Evolutionary conservation across 345 rosid genomes (phyloP).

Genomic region (Bretschneidera sinensis): DNA sequence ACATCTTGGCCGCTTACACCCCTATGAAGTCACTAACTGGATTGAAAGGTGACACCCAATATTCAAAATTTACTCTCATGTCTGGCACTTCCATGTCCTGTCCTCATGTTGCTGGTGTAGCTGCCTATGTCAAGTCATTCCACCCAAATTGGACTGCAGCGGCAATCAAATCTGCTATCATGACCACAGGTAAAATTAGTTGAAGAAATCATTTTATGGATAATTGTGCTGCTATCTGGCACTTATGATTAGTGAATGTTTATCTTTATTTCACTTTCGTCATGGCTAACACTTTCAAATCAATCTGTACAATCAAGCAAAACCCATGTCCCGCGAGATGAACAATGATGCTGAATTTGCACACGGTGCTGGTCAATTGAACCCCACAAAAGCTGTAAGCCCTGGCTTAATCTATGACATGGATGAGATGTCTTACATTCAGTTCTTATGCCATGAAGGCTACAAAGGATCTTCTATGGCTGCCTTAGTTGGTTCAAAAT

Average conservation of each 20-base stretch:
- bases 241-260: too few relatives aligned
- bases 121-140: slow-evolving; percentile 88
- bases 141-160: slow-evolving; percentile 80
- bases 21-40: slow-evolving; percentile 73
- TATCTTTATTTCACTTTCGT: neutral
- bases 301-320: slow-evolving; percentile 34
- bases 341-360: slow-evolving; percentile 69
- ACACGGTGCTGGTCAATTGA: slow-evolving; percentile 78
- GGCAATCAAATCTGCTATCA: slow-evolving; percentile 83
- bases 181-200: slow-evolving; percentile 60
- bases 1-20: slow-evolving; percentile 85
- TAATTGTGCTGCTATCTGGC: too few relatives aligned
- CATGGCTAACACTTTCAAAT: too few relatives aligned
- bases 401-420: slow-evolving; percentile 80
- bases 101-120: slow-evolving; percentile 84
- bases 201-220: neutral
- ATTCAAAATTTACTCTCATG: slow-evolving; percentile 62
- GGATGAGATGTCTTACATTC: slow-evolving; percentile 66
- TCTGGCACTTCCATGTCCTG: slow-evolving; percentile 96
- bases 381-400: slow-evolving; percentile 50
- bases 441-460: slow-evolving; percentile 81
- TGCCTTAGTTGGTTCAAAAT: slow-evolving; percentile 39
- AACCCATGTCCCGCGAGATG: slow-evolving; percentile 52
- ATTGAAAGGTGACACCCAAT: slow-evolving; percentile 68
- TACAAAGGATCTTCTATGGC: slow-evolving; percentile 52